Base-by-base conservation (phyloP, 1,139 yeast genomes). In the Suhomyces ambrosiae region DNA sequence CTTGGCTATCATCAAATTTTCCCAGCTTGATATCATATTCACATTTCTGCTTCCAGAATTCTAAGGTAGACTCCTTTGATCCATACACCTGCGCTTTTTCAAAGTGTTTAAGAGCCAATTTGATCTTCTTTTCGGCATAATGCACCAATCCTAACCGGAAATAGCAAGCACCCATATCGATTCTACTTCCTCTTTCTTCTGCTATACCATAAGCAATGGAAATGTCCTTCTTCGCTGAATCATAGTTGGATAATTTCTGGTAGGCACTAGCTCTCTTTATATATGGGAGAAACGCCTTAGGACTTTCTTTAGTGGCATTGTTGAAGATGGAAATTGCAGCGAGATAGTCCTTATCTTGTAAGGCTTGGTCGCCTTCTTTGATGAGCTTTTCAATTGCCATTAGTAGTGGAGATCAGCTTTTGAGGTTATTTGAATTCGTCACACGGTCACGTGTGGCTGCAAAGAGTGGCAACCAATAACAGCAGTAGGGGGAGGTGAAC, bases 151-250 rank as follows among this genome's bases (percentile, higher is more conserved):
- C 86, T 38, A 82, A 63, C 27, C 86, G 69, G 53, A 80, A 79
- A 49, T 82, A 76, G 17, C 83, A 79, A 21, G 71, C 63, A 0
- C 79, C 85, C 27, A 82, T 66, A n/a, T 73, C 74, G 3, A 65
- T 63, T 41, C 81, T 63, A 37, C 69, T 75, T 0, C 82, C 82
- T 31, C 77, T 60, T 5, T 58, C 61, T 26, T 63, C 60, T 0
- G 94, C 89, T 19, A 76, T 52, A 1, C 62, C 56, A 26, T 80
- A 68, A 0, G 94, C 92, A 17, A 60, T 56, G 7, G 76, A 69
- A 14, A 86, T 68, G 44, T 76, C 80, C 3, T 63, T 61, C 37
- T 76, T 58, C 32, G 92, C 80, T 25, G 64, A 60, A 23, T 74
- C 74, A 53, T 59, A 63, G 46, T 73, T 64, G 48, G 68, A 74